These are phyloP conservation scores for Sporopachydermia quercuum DNA, from an alignment of 805 yeast genomes.

Conservation along the genomic window DNA sequence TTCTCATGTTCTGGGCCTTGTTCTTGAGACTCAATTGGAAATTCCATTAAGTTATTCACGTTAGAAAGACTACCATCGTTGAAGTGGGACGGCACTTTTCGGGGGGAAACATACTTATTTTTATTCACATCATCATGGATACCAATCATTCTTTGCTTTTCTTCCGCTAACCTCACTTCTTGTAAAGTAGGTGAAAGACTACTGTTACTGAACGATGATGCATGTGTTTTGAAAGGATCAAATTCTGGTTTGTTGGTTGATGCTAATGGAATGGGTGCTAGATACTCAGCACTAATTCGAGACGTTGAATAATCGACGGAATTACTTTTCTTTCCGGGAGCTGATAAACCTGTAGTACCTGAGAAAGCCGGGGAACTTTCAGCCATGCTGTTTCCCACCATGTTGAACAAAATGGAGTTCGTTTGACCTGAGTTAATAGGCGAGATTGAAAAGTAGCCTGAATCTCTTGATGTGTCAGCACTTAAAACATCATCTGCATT, in stretches of 20 bases:
- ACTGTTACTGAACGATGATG: neutral
- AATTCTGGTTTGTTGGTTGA: neutral
- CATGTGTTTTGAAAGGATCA: neutral
- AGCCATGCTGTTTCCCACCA: neutral
- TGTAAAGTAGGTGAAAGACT: neutral
- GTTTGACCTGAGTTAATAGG: neutral
- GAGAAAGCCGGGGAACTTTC: neutral
- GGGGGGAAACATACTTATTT: too few relatives aligned
- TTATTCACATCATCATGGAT: conserved; percentile 75
- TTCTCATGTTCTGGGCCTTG: too few relatives aligned
- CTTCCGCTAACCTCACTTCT: neutral
- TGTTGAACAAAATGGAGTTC: neutral
- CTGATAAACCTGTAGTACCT: too few relatives aligned
- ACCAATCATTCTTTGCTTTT: conserved; percentile 48
- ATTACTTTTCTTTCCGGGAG: neutral
- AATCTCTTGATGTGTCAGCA: neutral
- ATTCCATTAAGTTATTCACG: too few relatives aligned
- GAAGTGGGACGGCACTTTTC: too few relatives aligned
- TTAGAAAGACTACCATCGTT: too few relatives aligned
- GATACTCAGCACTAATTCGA: neutral
- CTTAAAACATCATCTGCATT: neutral
- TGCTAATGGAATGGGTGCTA: neutral
- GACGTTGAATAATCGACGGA: neutral
- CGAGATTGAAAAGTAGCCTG: neutral
- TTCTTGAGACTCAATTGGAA: too few relatives aligned